A percentile compares a stretch with the other conserved stretches of the same genome.
Evolutionary conservation across 495 filamentous ascomycete species (phyloP).

Genomic region (Penicillium cosmopolitanum): DNA sequence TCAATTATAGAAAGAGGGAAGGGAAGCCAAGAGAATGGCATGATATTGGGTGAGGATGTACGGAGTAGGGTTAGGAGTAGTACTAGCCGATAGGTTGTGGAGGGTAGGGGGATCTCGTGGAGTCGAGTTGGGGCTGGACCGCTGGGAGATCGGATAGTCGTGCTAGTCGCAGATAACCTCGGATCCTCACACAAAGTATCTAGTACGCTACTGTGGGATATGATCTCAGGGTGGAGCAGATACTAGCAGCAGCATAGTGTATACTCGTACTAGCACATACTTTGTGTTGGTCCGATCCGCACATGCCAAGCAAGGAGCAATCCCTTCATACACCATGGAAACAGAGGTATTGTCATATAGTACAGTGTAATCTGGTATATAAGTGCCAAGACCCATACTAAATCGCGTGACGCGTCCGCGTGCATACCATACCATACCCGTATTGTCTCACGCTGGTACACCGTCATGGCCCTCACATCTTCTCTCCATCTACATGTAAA

Average conservation of each 20-base stretch:
- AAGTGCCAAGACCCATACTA: slow-evolving; percentile 7
- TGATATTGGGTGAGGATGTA: neutral
- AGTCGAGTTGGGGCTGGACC: neutral
- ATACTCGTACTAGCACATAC: neutral
- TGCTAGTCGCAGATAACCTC: neutral
- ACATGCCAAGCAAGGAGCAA: slow-evolving; percentile 28
- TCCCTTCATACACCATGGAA: slow-evolving; percentile 20
- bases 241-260: too few species aligned
- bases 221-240: slow-evolving; percentile 4
- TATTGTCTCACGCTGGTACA: slow-evolving; percentile 16
- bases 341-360: slow-evolving; percentile 24
- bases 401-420: slow-evolving; percentile 38
- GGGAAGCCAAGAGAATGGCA: neutral
- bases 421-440: slow-evolving; percentile 35
- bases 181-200: neutral
- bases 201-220: neutral
- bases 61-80: too few species aligned
- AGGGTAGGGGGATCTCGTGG: too few species aligned
- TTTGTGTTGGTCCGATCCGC: neutral
- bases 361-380: slow-evolving; percentile 11
- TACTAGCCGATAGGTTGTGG: too few species aligned
- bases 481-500: neutral
- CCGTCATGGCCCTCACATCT: slow-evolving; percentile 12
- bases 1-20: slow-evolving; percentile 7
- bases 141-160: neutral